These are phyloP conservation scores for Colletotrichum incanum DNA, from an alignment of 2,329 filamentous ascomycete genomes.

Conservation along the genomic window DNA sequence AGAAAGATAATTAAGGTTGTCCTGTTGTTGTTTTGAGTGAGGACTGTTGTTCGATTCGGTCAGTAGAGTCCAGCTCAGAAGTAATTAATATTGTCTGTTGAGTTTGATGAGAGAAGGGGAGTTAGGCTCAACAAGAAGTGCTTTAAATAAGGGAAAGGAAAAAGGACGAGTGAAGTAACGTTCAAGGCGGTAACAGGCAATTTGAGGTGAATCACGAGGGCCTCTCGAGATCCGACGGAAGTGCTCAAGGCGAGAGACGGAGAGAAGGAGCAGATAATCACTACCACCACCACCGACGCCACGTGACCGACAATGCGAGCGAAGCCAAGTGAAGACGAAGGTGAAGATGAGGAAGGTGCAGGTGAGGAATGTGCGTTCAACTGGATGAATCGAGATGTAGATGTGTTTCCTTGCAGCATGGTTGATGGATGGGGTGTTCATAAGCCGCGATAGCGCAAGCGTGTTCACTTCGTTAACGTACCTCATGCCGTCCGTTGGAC, in stretches of 20 bases:
- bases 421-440: neutral
- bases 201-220: constrained; percentile 7
- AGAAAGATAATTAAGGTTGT: constrained; percentile 39
- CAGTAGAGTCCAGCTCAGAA: constrained; percentile 34
- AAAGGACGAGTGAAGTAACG: neutral
- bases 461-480: constrained; percentile 24
- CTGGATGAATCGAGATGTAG: neutral
- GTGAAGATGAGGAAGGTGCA: neutral
- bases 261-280: constrained; percentile 5
- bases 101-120: neutral
- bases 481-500: constrained; percentile 43
- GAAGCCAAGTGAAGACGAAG: neutral
- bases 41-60: constrained; percentile 30
- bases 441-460: neutral
- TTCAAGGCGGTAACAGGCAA: neutral
- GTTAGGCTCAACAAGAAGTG: neutral
- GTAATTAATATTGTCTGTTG: neutral
- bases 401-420: neutral
- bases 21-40: constrained; percentile 40
- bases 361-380: neutral
- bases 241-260: neutral
- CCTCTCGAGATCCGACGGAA: neutral
- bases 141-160: neutral
- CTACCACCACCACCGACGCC: neutral
- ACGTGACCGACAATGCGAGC: neutral